Base-by-base conservation (phyloP, 257 asterid genomes). In the Plectranthus barbatus region DNA sequence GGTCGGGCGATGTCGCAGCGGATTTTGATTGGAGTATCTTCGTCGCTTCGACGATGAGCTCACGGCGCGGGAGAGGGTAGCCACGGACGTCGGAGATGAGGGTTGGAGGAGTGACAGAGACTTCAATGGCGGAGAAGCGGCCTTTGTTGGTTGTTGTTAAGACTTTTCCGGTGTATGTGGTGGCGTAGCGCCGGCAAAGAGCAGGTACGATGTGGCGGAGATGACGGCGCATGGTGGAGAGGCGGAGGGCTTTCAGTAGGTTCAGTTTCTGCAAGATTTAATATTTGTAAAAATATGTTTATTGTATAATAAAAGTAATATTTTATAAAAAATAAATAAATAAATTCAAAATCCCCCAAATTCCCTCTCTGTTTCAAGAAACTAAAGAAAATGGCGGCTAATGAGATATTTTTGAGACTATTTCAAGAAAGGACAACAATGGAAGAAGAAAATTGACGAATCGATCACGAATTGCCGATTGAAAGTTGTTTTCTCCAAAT, bases 31-130 rank as follows among this genome's bases (percentile, higher is more conserved):
- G 91, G 44, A 88, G 85, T 64, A 91, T 79, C 1, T 77, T 73
- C 36, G 84, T 67, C 37, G 86, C 84, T 63, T 71, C 78, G 83
- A 90, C 87, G 65, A 92, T 86, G 71, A 92, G 86, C 64, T 89
- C 91, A 41, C 83, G 95, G 71, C 98, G 95, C 20, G 95, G 98
- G 12, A 92, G 90, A n/a, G 83, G 81, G 67, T 88, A 85, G 73
- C 98, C 98, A 57, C 95, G 81, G 64, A 77, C 80, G 79, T 91
- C 98, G 69, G 79, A 56, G 57, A 68, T 64, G 71, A 76, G 67
- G 19, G 68, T 34, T 47, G 94, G 90, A 34, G 84, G 36, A 4
- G 78, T 49, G 49, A 88, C 90, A 14, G 79, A 72, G 10, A 88
- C 90, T 73, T 86, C 88, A 12, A 91, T 80, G 62, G 92, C 86